Conservation (phyloP, 2,329 filamentous ascomycete genomes). For the Alternaria sp. region DNA sequence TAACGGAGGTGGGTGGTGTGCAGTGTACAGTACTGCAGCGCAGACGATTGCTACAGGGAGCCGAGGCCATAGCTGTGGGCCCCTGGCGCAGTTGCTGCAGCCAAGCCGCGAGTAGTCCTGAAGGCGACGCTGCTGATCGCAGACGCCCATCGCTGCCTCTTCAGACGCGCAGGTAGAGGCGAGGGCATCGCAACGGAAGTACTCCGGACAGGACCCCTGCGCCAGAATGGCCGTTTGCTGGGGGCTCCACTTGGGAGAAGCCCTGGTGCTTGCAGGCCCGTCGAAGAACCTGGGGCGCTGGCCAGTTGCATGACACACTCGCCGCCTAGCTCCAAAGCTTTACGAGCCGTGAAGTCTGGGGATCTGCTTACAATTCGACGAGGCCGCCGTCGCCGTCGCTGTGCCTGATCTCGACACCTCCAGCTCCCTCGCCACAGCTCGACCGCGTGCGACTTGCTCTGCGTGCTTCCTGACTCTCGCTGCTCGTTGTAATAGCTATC, state of each 20-base stretch:
- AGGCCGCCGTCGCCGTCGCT: constrained; percentile 22
- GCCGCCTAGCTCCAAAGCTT: constrained; percentile 11
- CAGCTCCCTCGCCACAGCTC: constrained; percentile 21
- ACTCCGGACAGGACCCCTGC: constrained; percentile 25
- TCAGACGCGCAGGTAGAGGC: constrained; percentile 14
- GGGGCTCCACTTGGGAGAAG: constrained; percentile 21
- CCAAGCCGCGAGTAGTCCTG: constrained; percentile 14
- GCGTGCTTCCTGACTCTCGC: constrained; percentile 1
- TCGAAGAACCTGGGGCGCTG: constrained; percentile 22
- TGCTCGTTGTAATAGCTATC: constrained; percentile 1
- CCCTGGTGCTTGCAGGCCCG: constrained; percentile 25
- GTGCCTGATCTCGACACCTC: constrained; percentile 5
- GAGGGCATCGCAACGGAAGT: constrained; percentile 12
- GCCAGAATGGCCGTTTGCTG: constrained; percentile 29
- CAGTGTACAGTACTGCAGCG: neutral
- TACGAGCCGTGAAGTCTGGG: constrained; percentile 34
- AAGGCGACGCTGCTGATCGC: constrained; percentile 12
- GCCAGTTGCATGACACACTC: constrained; percentile 35
- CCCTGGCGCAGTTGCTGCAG: constrained; percentile 11
- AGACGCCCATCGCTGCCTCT: constrained; percentile 12
- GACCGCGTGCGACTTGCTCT: constrained; percentile 13
- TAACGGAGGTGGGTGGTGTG: neutral
- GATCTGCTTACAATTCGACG: constrained; percentile 37
- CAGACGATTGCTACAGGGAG: constrained; percentile 5
- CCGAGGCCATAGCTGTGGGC: constrained; percentile 14